Base-by-base conservation (phyloP, 1,284 basidiomycete genomes). In the Xerocomus minutiporus region DNA sequence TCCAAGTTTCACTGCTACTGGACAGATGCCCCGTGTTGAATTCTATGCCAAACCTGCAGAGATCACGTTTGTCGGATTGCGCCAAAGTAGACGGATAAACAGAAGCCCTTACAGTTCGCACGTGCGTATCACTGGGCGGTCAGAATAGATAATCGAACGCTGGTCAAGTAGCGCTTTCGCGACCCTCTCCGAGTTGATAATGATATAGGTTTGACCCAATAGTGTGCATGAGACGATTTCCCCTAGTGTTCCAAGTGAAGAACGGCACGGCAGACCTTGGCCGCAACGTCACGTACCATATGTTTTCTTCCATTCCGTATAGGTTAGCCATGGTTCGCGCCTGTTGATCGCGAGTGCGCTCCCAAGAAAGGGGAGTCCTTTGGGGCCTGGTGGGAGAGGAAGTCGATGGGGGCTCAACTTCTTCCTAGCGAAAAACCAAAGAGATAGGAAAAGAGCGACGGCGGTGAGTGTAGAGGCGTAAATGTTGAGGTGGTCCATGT, bases 351-450 rank as follows among this genome's bases (percentile, higher is more conserved):
- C 46, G 39, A 61, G 51, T 7, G 56, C 58, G 35, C 48, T 70
- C 8, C 70, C 67, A 13, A 69, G 26, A 15, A 67, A 34, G 3
- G 69, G 70, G 1, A 68, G 44, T 3, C 53, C 53, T 45, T 55
- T 57, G 1, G 67, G 67, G 17, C 70, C 70, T 2, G 69, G 67
- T 2, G 69, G 67, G 5, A 59, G 57, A 34, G 67, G 51, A n/a
- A 68, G 55, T 6, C 43, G 57, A 29, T 57, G 57, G 38, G 61
- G 55, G 0, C 51, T 46, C 35, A 51, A 20, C 41, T 35, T 59
- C 31, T 47, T 57, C 40, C 46, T 43, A 8, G 48, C 4, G 25
- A 42, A 7, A 4, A 44, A n/a, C 32, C 38, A 46, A 35, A 65
- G 29, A 3, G 12, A 26, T n/a, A 53, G 4, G n/a, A 50, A 48